Evolutionary conservation across 169 alveolate species (phyloP), one percentile per base, ranked within the genome.

Genomic region (Plasmodium chabaudi): DNA sequence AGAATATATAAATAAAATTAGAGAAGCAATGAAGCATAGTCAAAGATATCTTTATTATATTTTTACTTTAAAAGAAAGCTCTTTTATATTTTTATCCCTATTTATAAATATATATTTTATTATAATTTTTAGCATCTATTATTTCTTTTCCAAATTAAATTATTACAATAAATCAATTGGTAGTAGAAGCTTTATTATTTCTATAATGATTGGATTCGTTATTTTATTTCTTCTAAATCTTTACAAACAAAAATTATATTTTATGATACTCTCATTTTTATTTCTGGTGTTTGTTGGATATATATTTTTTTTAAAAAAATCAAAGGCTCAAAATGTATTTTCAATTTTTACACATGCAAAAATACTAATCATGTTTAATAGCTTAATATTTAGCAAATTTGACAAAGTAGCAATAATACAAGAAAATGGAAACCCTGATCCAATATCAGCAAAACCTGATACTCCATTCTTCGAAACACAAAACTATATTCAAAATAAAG

Each of bases 1-100:
- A 77, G 42, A 77, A 64, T 77, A 63, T 65, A 77, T 77, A 61
- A 77, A 77, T 57, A 65, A 77, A 34, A 77, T 77, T 74, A 77
- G 71, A 77, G 49, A 47, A 49, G 25, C 65, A 19, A 77, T 77
- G 88, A 69, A 77, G 10, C 7, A 64, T 53, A 77, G 77, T 19
- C 88, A 77, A 59, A 77, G 65, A 64, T 77, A 77, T 77, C 64
- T 77, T 64, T 77, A 77, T 59, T 17, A 15, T 39, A 77, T 77
- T 25, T 77, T 77, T 65, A 44, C 55, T 34, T 39, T 56, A 5
- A 77, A 77, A 21, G 51, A 63, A 9, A 42, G 19, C 46, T 77
- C 55, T 55, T 77, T 77, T 51, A 17, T 77, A 63, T n/a, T 77
- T 56, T 57, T 77, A 15, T 63, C 70, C 44, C 23, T 77, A 9